Conservation (phyloP, 2,329 filamentous ascomycete species). For the Pseudocercospora cruenta region DNA sequence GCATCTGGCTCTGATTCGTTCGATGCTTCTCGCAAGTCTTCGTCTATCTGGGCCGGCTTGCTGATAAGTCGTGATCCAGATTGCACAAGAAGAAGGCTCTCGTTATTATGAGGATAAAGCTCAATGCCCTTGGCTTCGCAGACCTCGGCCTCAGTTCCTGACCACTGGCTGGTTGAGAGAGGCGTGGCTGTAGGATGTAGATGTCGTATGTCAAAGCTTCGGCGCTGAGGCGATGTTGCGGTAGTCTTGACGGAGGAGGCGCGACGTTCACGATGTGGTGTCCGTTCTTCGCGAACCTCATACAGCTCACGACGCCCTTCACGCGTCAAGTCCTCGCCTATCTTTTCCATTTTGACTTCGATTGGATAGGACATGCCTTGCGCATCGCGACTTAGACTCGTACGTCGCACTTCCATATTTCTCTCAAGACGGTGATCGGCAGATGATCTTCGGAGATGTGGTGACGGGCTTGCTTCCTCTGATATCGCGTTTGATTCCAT, state of each 20-base stretch:
- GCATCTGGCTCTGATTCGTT: conserved; percentile 10
- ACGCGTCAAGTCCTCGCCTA: conserved; percentile 13
- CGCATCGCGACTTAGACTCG: conserved; percentile 21
- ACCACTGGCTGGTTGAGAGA: conserved; percentile 31
- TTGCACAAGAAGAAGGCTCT: conserved; percentile 67
- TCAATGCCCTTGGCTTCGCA: conserved; percentile 64
- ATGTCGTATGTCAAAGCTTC: conserved; percentile 29
- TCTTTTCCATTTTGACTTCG: conserved; percentile 15
- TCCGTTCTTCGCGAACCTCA: conserved; percentile 1
- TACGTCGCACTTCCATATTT: conserved; percentile 26
- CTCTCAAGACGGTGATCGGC: conserved; percentile 26
- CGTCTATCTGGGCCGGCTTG: not conserved
- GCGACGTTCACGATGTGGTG: conserved; percentile 15
- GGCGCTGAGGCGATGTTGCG: conserved; percentile 27
- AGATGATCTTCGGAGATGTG: conserved; percentile 26
- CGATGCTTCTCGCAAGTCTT: conserved; percentile 3
- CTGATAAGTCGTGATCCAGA: conserved; percentile 37
- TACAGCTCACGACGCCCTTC: not conserved
- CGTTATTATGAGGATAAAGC: conserved; percentile 66
- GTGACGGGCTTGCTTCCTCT: conserved; percentile 12
- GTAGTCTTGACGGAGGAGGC: conserved; percentile 22
- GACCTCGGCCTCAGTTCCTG: conserved; percentile 52
- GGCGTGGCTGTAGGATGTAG: conserved; percentile 33
- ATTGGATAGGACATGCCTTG: conserved; percentile 12
- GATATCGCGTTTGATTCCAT: conserved; percentile 11